phyloP scores from a whole-genome alignment of 2,329 filamentous ascomycete species.

The Sporothrix pseudoabietina region DNA sequence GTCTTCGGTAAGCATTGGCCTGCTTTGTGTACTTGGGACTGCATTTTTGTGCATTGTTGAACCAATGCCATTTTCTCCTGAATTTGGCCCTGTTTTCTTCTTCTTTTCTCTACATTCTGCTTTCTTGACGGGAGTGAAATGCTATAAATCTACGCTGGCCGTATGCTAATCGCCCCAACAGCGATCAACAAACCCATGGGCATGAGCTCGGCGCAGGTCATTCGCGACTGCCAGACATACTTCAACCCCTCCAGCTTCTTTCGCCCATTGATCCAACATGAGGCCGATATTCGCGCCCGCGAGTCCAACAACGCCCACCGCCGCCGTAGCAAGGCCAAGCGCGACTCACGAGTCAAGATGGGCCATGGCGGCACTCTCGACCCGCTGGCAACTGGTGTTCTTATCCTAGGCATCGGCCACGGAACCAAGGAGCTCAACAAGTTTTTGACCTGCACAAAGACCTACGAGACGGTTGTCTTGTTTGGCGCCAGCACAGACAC shows the following conservation, averaged over 20 bases:
- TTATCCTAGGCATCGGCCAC: constrained; percentile 83
- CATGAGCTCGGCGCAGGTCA: constrained; percentile 84
- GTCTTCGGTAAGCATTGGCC: constrained; percentile 54
- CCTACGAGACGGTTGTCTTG: constrained; percentile 84
- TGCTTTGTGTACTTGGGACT: background rate
- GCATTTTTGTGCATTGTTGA: background rate
- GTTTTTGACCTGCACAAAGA: constrained; percentile 88
- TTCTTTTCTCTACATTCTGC: background rate
- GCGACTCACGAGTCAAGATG: constrained; percentile 77
- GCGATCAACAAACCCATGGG: constrained; percentile 91
- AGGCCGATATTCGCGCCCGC: constrained; percentile 51
- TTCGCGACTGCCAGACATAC: constrained; percentile 81
- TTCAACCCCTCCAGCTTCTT: constrained; percentile 84
- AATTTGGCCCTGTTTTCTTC: background rate
- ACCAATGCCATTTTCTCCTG: background rate
- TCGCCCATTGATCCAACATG: constrained; percentile 69
- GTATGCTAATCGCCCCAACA: constrained; percentile 42
- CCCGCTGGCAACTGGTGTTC: constrained; percentile 87
- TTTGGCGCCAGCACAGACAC: constrained; percentile 93
- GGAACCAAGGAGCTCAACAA: constrained; percentile 80
- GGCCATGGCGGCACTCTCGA: constrained; percentile 96
- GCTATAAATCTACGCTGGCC: no score
- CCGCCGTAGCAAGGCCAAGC: constrained; percentile 60
- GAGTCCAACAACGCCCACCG: constrained; percentile 62
- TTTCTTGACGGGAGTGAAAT: no score